Base-by-base conservation (phyloP, 176 grass and related monocot genomes). In the Stipa capillata region DNA sequence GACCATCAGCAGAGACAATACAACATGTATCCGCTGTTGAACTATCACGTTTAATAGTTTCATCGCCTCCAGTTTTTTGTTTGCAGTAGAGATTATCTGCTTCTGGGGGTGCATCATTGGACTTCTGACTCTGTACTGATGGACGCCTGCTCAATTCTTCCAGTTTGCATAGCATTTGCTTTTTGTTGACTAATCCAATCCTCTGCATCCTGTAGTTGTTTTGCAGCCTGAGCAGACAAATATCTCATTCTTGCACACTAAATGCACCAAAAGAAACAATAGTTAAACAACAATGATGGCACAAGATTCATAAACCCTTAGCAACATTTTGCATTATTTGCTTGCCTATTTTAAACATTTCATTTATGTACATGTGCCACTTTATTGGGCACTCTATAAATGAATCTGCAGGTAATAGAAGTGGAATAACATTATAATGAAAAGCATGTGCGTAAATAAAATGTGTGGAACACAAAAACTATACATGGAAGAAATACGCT, bases 201-300 rank as follows among this genome's bases (percentile, higher is more conserved):
- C 67, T 90, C 74, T 24, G 87, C 89, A 52, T 92, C 79, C 63
- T 90, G 78, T 27, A 88, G 75, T 54, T 90, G 56, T 76, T 90
- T 90, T 43, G 58, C 79, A 83, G 83, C 78, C 34, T 96, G 85
- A 53, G 74, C 82, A 73, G 93, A 83, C 70, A 90, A 86, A 80
- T 92, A 76, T 76, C 79, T 90, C 31, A 87, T 42, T 78, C 86
- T 72, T 56, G 82, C 42, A 77, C 55, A 78, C 87, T 97, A 79
- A 48, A 85, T 82, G 59, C 34, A 84, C 65, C 20, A 79, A 74
- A 44, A 79, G 36, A 60, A 81, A 82, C 24, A 82, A 2, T 66
- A 56, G 7, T 86, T 39, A 71, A 23, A 81, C 27, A 69, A 85
- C 32, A 69, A 76, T 17, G 41, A 44, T 47, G 36, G 40, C 8